These are phyloP conservation scores for Obba rivulosa DNA, from an alignment of 768 basidiomycete species.

Conservation along the genomic window DNA sequence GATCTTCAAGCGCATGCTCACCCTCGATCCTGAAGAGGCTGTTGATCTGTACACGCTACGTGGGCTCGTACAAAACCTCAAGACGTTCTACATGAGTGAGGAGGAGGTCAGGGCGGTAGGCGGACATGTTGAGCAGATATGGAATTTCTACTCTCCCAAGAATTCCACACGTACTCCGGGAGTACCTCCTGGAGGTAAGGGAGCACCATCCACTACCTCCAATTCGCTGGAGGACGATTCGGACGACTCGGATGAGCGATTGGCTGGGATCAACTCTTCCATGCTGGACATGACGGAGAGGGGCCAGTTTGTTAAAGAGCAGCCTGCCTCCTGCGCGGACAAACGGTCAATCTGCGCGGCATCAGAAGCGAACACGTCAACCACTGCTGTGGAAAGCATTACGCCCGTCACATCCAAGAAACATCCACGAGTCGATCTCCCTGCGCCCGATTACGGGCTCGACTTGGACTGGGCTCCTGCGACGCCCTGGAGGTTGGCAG, in stretches of 20 bases:
- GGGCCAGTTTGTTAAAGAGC: too few species aligned
- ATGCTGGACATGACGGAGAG: too few species aligned
- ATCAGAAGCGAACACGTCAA: too few species aligned
- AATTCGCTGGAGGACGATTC: not conserved
- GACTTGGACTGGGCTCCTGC: too few species aligned
- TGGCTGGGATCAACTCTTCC: not conserved
- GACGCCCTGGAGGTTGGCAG: too few species aligned
- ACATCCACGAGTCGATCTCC: not conserved
- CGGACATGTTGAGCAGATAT: slow-evolving; percentile 2
- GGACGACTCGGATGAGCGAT: not conserved
- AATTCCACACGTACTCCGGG: slow-evolving; percentile 5
- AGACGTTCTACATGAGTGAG: slow-evolving; percentile 22
- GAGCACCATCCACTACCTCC: too few species aligned
- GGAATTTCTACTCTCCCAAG: slow-evolving; percentile 2
- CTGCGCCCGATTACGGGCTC: not conserved
- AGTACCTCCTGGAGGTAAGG: not conserved
- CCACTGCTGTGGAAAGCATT: too few species aligned
- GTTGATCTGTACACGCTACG: slow-evolving; percentile 17
- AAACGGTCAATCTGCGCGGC: too few species aligned
- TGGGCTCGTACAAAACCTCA: slow-evolving; percentile 15
- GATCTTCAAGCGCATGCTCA: slow-evolving; percentile 53
- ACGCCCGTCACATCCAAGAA: not conserved
- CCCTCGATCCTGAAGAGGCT: slow-evolving; percentile 11
- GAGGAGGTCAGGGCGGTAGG: slow-evolving; percentile 2
- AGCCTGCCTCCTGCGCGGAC: too few species aligned